Base-by-base conservation (phyloP, 2,329 filamentous ascomycete genomes). In the Byssothecium circinans region DNA sequence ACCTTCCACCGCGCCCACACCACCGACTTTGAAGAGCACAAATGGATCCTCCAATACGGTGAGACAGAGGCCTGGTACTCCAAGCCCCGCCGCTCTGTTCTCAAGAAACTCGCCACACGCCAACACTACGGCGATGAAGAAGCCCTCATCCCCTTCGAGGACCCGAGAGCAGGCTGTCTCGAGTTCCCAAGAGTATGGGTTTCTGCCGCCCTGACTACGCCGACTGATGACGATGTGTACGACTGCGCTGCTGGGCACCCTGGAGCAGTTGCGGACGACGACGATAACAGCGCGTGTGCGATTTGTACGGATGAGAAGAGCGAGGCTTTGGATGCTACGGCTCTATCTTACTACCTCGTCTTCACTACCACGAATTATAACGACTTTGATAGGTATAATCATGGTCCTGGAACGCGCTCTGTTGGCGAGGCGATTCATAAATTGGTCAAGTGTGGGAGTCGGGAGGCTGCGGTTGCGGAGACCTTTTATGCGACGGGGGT, bases 361-460 rank as follows among this genome's bases (percentile, higher is more conserved):
- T 38, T 69, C 14, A 61, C 54, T 8, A 61, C 62, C 4, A 52
- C 32, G n/a, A 60, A 66, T 23, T 22, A 38, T 23, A 5, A 12
- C 7, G 29, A 14, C 23, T 10, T 10, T 10, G 53, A 61, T 5
- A 43, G 45, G 0, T 57, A 58, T 19, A 38, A 49, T 2, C 45
- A 50, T 29, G 51, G 51, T 2, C 29, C 43, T 0, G 45, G 56
- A 15, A 51, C 41, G 41, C 18, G 11, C 8, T 14, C 4, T 8
- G 53, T 54, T 4, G 65, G 64, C 6, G 47, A 37, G 11, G 53
- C 57, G 19, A 64, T 69, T 4, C 69, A 64, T 56, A 68, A 58
- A 35, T 27, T 70, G 6, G 39, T 65, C 33, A 63, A 56, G 29
- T 70, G 62, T 35, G 66, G 68, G 3, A 66, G 63, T 41, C 57